Evolutionary conservation across 352 stramenopile species (phyloP).

Genomic region (Plasmopara viticola): DNA sequence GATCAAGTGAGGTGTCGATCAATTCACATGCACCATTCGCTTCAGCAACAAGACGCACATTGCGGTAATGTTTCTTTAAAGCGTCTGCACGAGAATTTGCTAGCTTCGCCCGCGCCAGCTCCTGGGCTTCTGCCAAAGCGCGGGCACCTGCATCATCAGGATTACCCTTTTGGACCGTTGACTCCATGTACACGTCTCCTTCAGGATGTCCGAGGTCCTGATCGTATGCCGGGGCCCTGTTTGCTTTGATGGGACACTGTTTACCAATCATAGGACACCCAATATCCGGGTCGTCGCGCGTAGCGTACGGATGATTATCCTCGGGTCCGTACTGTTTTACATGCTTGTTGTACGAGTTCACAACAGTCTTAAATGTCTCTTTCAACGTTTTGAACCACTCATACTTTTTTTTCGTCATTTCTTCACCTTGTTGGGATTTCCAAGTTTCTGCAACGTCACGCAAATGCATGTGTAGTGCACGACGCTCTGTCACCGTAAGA

Average conservation of each 20-base stretch:
- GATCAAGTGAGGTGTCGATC: slow-evolving; percentile 69
- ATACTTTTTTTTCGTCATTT: slow-evolving; percentile 90
- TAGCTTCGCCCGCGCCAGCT: slow-evolving; percentile 49
- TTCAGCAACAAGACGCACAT: slow-evolving; percentile 71
- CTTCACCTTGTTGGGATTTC: slow-evolving; percentile 86
- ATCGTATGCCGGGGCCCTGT: slow-evolving; percentile 65
- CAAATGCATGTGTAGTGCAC: slow-evolving; percentile 85
- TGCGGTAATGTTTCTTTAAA: slow-evolving; percentile 87
- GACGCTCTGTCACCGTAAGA: slow-evolving; percentile 86
- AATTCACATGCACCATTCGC: slow-evolving; percentile 74
- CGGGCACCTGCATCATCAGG: slow-evolving; percentile 62
- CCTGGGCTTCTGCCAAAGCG: slow-evolving; percentile 60
- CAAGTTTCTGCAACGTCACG: slow-evolving; percentile 77
- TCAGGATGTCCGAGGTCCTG: slow-evolving; percentile 79
- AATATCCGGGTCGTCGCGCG: slow-evolving; percentile 72
- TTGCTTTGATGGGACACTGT: slow-evolving; percentile 87
- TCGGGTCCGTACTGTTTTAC: slow-evolving; percentile 86
- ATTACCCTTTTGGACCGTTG: slow-evolving; percentile 57
- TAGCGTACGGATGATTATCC: slow-evolving; percentile 85
- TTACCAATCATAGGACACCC: slow-evolving; percentile 87
- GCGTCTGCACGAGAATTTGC: slow-evolving; percentile 70
- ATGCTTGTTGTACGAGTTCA: slow-evolving; percentile 88
- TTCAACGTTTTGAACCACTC: slow-evolving; percentile 91
- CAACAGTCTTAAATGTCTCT: slow-evolving; percentile 89
- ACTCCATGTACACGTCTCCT: slow-evolving; percentile 73